Evolutionary conservation across 2,329 filamentous ascomycete species (phyloP).

Genomic region (Ilyonectria mors-panacis): DNA sequence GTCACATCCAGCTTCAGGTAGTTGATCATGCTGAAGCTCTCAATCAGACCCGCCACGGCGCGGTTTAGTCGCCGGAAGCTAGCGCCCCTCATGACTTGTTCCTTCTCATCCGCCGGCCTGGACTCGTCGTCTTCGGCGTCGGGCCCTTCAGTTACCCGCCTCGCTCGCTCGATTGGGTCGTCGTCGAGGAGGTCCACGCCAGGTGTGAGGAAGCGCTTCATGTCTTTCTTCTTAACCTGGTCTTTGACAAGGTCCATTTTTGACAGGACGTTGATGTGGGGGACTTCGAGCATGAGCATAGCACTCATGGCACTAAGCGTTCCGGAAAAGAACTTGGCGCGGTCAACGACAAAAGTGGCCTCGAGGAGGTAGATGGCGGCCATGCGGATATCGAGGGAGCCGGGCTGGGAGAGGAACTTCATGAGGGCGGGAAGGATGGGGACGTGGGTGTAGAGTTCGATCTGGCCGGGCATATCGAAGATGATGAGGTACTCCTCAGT

Average conservation of each 20-base stretch:
- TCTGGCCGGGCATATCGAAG: conserved; percentile 99
- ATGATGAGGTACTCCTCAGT: conserved; percentile 98
- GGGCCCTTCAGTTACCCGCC: conserved; percentile 56
- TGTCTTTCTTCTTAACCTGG: conserved; percentile 86
- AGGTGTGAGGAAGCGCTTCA: conserved; percentile 92
- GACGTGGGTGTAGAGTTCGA: conserved; percentile 98
- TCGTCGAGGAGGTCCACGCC: conserved; percentile 88
- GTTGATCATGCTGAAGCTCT: conserved; percentile 98
- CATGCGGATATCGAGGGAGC: conserved; percentile 88
- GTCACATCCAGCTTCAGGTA: conserved; percentile 92
- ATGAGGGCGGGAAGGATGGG: conserved; percentile 90
- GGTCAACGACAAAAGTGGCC: conserved; percentile 94
- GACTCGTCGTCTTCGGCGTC: conserved; percentile 66
- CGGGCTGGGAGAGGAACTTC: conserved; percentile 83
- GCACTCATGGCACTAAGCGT: conserved; percentile 97
- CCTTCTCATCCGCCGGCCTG: conserved; percentile 74
- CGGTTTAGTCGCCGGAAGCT: conserved; percentile 88
- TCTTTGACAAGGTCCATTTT: conserved; percentile 99
- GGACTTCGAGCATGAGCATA: conserved; percentile 98
- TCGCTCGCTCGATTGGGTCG: conserved; percentile 71
- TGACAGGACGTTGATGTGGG: conserved; percentile 94
- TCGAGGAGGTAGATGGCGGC: conserved; percentile 96
- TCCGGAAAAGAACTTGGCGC: conserved; percentile 97
- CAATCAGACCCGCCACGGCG: conserved; percentile 91
- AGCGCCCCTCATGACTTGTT: conserved; percentile 82